A percentile compares a stretch with the other conserved stretches of the same genome.
Conservation (phyloP, 2,329 filamentous ascomycete species). For the Incumbomyces lentus region DNA sequence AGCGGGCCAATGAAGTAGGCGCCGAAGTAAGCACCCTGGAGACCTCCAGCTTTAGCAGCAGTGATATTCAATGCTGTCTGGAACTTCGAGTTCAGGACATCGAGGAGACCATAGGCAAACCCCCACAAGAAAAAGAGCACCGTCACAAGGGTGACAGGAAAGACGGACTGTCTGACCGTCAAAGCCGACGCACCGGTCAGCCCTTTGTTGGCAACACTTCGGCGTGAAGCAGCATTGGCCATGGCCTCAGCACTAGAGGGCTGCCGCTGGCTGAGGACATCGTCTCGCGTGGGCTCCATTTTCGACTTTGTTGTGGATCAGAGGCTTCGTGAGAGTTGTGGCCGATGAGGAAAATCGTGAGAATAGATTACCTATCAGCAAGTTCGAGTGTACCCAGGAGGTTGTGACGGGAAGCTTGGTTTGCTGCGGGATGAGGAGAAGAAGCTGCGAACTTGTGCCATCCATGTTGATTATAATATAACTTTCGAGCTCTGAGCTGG, state of each 20-base stretch:
- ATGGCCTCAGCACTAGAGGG: constrained; percentile 19
- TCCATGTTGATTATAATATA: neutral
- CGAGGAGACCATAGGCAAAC: constrained; percentile 40
- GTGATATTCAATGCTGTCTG: constrained; percentile 46
- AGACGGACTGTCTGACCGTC: constrained; percentile 35
- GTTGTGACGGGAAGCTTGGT: too few relatives aligned
- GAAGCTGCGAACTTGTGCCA: neutral
- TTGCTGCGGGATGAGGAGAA: neutral
- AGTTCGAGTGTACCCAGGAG: too few relatives aligned
- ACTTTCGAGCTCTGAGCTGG: neutral
- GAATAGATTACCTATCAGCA: too few relatives aligned
- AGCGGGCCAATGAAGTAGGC: constrained; percentile 46
- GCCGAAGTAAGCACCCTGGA: constrained; percentile 56
- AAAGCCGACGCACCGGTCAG: constrained; percentile 32
- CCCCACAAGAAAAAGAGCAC: constrained; percentile 46
- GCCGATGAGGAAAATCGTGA: too few relatives aligned
- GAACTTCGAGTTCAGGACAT: constrained; percentile 47
- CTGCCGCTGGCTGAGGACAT: constrained; percentile 17
- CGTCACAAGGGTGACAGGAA: constrained; percentile 36
- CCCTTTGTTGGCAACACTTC: constrained; percentile 19
- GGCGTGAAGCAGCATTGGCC: constrained; percentile 12
- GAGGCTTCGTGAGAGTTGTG: too few relatives aligned
- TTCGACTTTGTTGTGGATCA: neutral
- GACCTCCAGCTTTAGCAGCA: constrained; percentile 48
- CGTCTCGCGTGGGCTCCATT: constrained; percentile 12